Evolutionary conservation across 768 basidiomycete genomes (phyloP).

Genomic region (Suillus clintonianus): DNA sequence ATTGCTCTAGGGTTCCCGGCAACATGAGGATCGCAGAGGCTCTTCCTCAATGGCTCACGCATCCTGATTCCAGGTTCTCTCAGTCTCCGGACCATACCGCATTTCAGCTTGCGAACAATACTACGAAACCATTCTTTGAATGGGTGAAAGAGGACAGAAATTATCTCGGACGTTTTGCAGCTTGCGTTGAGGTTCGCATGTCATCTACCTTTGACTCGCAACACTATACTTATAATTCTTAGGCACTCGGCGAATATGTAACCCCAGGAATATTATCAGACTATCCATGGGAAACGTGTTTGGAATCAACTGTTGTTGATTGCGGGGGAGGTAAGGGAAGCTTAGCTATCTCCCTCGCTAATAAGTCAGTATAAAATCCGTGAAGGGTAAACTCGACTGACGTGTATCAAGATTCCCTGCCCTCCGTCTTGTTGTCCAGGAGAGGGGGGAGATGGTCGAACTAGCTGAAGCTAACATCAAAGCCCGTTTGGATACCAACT

Average conservation of each 20-base stretch:
- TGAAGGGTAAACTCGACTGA: not conserved
- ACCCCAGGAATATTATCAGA: conserved; percentile 41
- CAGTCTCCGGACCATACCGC: conserved; percentile 28
- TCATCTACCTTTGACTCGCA: not conserved
- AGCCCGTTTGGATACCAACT: conserved; percentile 34
- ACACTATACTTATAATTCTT: not conserved
- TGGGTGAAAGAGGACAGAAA: conserved; percentile 1
- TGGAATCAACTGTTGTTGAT: conserved; percentile 40
- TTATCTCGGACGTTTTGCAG: not conserved
- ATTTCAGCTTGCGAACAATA: conserved; percentile 40
- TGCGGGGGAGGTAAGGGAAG: conserved; percentile 44
- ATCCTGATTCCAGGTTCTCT: conserved; percentile 18
- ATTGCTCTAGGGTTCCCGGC: conserved; percentile 9
- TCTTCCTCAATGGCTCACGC: conserved; percentile 12
- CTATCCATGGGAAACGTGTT: conserved; percentile 40
- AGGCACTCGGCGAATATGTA: conserved; percentile 5
- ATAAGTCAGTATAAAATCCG: conserved; percentile 22
- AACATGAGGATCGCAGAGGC: conserved; percentile 15
- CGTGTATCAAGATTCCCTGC: not conserved
- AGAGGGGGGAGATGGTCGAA: conserved; percentile 29
- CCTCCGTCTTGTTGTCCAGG: conserved; percentile 36
- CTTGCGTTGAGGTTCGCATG: not conserved
- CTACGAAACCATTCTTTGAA: conserved; percentile 38
- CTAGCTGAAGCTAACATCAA: conserved; percentile 12
- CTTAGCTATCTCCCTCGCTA: conserved; percentile 41